A percentile compares a stretch with the other conserved stretches of the same genome.
phyloP scores from a whole-genome alignment of 805 yeast species.

The Starmerella apicola region DNA sequence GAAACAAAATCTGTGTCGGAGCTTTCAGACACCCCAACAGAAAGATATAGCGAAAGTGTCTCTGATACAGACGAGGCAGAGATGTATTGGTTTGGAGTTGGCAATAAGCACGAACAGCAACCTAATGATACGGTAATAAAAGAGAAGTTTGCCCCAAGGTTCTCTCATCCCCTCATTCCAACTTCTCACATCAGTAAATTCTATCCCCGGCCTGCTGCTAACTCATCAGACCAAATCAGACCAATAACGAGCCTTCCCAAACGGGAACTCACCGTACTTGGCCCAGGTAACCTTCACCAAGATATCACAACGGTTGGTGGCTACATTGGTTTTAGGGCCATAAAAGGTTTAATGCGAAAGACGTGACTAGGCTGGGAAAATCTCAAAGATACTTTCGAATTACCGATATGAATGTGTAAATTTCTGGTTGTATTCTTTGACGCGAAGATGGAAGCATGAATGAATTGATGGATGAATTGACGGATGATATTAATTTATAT shows the following conservation, averaged over 20 bases:
- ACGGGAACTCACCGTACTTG: constrained; percentile 16
- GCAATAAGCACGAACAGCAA: too few species aligned
- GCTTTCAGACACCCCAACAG: too few species aligned
- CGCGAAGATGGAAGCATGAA: too few species aligned
- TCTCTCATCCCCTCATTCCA: constrained; percentile 19
- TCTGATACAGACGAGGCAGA: too few species aligned
- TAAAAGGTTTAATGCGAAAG: constrained; percentile 13
- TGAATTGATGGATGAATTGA: too few species aligned
- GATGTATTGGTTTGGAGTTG: too few species aligned
- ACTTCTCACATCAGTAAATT: constrained; percentile 5
- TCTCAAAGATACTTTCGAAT: neutral
- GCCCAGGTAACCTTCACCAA: constrained; percentile 16
- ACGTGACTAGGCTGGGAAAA: constrained; percentile 10
- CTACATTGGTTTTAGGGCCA: constrained; percentile 20
- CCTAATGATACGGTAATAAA: too few species aligned
- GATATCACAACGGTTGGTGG: constrained; percentile 22
- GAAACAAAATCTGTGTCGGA: too few species aligned
- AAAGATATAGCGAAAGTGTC: too few species aligned
- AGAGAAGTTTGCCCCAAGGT: constrained; percentile 11
- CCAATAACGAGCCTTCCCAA: constrained; percentile 2
- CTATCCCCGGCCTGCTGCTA: constrained; percentile 1
- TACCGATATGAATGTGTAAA: neutral
- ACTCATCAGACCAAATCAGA: neutral
- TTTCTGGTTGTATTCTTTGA: too few species aligned
- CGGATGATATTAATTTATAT: too few species aligned